Conservation (phyloP, 148 eudicot genomes). For the Mesembryanthemum crystallinum region DNA sequence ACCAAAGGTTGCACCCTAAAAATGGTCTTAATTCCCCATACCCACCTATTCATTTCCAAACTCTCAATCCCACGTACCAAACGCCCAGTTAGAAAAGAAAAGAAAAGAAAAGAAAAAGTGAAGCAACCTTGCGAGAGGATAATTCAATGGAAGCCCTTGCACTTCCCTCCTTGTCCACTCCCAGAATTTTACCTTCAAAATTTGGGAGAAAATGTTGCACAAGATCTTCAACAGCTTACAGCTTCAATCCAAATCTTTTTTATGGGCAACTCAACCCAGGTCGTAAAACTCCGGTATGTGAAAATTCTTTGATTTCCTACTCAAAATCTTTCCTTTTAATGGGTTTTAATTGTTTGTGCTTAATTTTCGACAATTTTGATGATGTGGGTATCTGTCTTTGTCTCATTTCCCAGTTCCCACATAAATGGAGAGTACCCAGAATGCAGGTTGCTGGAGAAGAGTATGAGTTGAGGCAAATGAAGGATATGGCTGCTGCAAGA, state of each 20-base stretch:
- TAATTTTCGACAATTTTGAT: not conserved
- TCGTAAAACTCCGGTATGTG: constrained; percentile 33
- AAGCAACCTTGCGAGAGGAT: not conserved
- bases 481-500: constrained; percentile 93
- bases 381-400: constrained; percentile 22
- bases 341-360: not conserved
- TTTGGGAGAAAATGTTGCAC: constrained; percentile 15
- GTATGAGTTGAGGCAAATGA: constrained; percentile 82
- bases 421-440: constrained; percentile 41
- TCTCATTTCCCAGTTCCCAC: constrained; percentile 15
- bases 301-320: not conserved
- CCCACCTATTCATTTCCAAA: no score
- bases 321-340: not conserved
- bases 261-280: constrained; percentile 11
- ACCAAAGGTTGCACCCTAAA: no score
- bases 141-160: constrained; percentile 35
- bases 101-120: no score
- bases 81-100: no score
- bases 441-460: constrained; percentile 79
- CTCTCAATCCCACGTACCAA: no score
- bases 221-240: constrained; percentile 13
- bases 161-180: constrained; percentile 22
- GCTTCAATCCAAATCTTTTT: constrained; percentile 26
- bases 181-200: constrained; percentile 15
- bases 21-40: no score